Evolutionary conservation across 768 basidiomycete species (phyloP).

Genomic region (Suillus tomentosus): DNA sequence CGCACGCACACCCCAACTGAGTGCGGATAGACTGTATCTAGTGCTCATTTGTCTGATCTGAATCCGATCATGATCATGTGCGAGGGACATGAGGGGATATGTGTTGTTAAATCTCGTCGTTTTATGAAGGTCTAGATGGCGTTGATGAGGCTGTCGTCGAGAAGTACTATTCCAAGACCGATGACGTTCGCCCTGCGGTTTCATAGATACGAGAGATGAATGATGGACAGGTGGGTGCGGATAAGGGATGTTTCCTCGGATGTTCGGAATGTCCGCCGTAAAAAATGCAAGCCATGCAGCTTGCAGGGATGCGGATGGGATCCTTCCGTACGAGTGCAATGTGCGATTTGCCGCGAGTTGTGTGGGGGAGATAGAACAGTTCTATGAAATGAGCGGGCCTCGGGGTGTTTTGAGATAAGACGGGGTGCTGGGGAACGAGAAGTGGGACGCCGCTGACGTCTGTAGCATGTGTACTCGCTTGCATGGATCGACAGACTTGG

Average conservation of each 20-base stretch:
- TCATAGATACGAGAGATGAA: slow-evolving; percentile 10
- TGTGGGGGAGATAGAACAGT: slow-evolving; percentile 1
- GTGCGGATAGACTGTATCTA: background rate
- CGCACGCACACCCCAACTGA: background rate
- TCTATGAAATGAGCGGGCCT: no score
- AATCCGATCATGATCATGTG: slow-evolving; percentile 9
- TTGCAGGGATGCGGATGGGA: background rate
- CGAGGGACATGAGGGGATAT: background rate
- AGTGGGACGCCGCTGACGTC: background rate
- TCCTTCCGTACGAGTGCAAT: slow-evolving; percentile 4
- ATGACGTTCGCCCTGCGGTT: slow-evolving; percentile 1
- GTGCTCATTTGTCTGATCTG: background rate
- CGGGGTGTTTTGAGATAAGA: slow-evolving; percentile 1
- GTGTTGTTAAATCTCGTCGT: background rate
- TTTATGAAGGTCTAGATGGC: slow-evolving; percentile 2
- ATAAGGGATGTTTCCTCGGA: slow-evolving; percentile 11
- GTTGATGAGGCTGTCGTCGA: background rate
- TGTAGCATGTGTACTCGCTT: background rate
- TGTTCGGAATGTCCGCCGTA: background rate
- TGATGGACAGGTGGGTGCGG: background rate
- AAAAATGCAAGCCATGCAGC: background rate
- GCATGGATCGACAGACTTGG: background rate
- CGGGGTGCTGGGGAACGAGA: background rate
- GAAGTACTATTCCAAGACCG: background rate
- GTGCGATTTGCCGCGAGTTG: background rate